Evolutionary conservation across 208 protist genomes (phyloP).

Genomic region (Lotmaria passim): DNA sequence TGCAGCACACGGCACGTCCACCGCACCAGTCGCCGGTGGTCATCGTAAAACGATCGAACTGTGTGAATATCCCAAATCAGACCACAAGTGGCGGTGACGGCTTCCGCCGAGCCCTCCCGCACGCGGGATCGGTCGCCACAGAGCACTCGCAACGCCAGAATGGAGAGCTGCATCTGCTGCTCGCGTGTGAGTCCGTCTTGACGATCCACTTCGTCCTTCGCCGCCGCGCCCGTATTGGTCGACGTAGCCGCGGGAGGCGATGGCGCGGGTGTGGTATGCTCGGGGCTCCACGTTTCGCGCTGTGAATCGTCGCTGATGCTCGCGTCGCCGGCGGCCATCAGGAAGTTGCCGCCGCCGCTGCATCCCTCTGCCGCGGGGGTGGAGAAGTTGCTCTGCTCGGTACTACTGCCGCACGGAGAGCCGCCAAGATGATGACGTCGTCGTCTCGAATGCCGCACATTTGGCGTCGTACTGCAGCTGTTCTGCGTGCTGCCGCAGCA

Average conservation of each 20-base stretch:
- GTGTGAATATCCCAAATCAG: slow-evolving; percentile 44
- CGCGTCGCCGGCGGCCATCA: not conserved
- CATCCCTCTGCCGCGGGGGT: not conserved
- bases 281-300: slow-evolving; percentile 12
- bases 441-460: not conserved
- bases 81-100: slow-evolving; percentile 31
- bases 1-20: slow-evolving; percentile 23
- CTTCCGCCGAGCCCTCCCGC: slow-evolving; percentile 40
- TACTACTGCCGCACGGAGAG: not conserved
- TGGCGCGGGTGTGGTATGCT: not conserved
- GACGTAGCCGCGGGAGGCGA: not conserved
- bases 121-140: slow-evolving; percentile 35
- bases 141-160: slow-evolving; percentile 34
- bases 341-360: not conserved
- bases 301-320: slow-evolving; percentile 8
- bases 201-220: not conserved
- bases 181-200: slow-evolving; percentile 2
- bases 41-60: slow-evolving; percentile 29
- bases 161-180: slow-evolving; percentile 19
- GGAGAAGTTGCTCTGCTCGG: not conserved
- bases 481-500: too few relatives aligned
- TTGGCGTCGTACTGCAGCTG: too few relatives aligned
- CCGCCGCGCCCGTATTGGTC: not conserved
- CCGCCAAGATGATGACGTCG: not conserved
- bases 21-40: slow-evolving; percentile 26